Percentiles rank a stretch among this genome's conserved stretches.
phyloP scores from a whole-genome alignment of 2,329 filamentous ascomycete species.

The Knoxdaviesia capensis region DNA sequence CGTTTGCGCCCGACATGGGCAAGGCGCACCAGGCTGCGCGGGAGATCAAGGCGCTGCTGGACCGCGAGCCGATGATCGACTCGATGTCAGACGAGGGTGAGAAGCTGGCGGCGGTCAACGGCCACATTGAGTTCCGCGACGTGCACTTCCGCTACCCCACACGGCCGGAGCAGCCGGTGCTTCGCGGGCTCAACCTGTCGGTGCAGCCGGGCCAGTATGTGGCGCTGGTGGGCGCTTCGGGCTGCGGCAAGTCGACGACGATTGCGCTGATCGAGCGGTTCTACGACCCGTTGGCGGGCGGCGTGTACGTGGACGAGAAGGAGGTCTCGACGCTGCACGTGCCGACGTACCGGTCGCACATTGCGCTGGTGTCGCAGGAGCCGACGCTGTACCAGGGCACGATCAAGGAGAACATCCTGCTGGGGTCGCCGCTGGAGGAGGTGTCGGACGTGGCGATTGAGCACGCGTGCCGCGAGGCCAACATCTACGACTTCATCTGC shows the following conservation, averaged over 20 bases:
- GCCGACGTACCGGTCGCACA: constrained; percentile 63
- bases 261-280: constrained; percentile 86
- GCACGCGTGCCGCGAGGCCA: constrained; percentile 70
- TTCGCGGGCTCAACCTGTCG: constrained; percentile 59
- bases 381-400: constrained; percentile 88
- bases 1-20: constrained; percentile 78
- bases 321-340: constrained; percentile 68
- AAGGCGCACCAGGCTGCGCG: constrained; percentile 74
- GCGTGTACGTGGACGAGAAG: constrained; percentile 62
- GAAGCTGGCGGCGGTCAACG: constrained; percentile 42
- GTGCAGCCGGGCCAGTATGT: constrained; percentile 66
- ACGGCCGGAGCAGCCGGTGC: constrained; percentile 74
- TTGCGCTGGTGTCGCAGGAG: constrained; percentile 85
- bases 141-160: constrained; percentile 93
- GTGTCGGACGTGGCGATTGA: constrained; percentile 54
- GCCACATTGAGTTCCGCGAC: constrained; percentile 70
- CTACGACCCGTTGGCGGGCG: constrained; percentile 71
- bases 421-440: constrained; percentile 48
- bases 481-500: constrained; percentile 82
- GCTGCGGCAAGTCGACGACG: constrained; percentile 86
- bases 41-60: constrained; percentile 66
- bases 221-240: constrained; percentile 81
- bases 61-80: constrained; percentile 65
- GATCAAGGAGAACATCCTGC: constrained; percentile 73
- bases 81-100: constrained; percentile 56